Conservation (phyloP, 495 filamentous ascomycete species). For the Entonaema liquescens region DNA sequence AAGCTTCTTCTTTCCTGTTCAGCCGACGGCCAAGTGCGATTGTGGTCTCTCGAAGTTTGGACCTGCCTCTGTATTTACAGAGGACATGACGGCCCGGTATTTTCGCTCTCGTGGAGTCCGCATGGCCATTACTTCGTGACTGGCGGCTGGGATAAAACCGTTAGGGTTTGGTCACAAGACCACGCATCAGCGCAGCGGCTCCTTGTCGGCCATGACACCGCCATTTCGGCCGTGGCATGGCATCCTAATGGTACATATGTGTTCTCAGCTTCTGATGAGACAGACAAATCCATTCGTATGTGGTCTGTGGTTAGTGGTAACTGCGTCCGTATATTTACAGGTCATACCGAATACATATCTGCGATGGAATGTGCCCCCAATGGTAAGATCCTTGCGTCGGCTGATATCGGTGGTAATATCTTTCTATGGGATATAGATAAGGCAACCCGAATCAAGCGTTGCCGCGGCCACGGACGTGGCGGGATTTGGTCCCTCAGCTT, state of each 20-base stretch:
- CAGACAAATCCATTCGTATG: constrained; percentile 93
- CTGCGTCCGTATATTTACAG: constrained; percentile 89
- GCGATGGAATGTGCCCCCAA: constrained; percentile 83
- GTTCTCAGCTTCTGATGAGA: constrained; percentile 82
- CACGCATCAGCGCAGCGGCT: constrained; percentile 89
- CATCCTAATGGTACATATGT: constrained; percentile 93
- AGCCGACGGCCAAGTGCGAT: constrained; percentile 82
- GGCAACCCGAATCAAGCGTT: constrained; percentile 84
- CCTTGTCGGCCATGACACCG: constrained; percentile 88
- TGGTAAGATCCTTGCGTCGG: constrained; percentile 87
- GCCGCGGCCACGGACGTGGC: constrained; percentile 92
- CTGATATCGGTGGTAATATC: constrained; percentile 84
- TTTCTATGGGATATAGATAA: constrained; percentile 91
- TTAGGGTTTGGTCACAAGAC: constrained; percentile 88
- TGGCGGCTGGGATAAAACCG: constrained; percentile 85
- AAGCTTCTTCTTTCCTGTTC: constrained; percentile 86
- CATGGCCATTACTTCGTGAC: constrained; percentile 96
- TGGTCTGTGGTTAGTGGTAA: constrained; percentile 90
- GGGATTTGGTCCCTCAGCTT: constrained; percentile 93
- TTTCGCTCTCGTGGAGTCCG: constrained; percentile 89
- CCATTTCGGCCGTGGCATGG: constrained; percentile 84
- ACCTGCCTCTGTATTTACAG: constrained; percentile 91
- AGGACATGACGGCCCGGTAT: constrained; percentile 86
- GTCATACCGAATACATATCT: constrained; percentile 85
- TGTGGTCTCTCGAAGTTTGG: constrained; percentile 94